Base-by-base conservation (phyloP, 2,329 filamentous ascomycete species). In the Scortechinia acanthostroma region DNA sequence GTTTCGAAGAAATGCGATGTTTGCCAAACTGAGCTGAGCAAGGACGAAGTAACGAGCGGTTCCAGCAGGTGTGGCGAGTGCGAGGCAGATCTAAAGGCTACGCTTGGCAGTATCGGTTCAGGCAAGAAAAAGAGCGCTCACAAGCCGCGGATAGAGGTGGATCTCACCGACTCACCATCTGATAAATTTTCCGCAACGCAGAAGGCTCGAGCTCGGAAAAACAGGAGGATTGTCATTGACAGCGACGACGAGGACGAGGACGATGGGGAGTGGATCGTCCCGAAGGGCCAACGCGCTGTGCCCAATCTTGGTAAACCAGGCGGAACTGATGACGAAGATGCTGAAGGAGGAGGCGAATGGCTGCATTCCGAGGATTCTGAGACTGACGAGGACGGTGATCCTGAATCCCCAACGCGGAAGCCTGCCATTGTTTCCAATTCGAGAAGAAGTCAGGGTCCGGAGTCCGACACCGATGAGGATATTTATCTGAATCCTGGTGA, bases 271-370 rank as follows among this genome's bases (percentile, higher is more conserved):
- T 95, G 90, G 90, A 70, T 95, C 35, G 86, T 91, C 3, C 74
- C 80, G 0, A 81, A 86, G 47, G 71, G 77, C 10, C 71, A 93
- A 55, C 80, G 76, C 40, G 71, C 73, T 0, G 58, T 71, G 1
- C 57, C 81, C 3, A 69, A 71, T n/a, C 70, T 91, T 15, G 88
- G 86, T 42, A 86, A 83, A 58, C 86, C 87, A 40, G 90, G 88
- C n/a, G 88, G 87, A 3, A 77, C 80, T 16, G 86, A 89, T 45
- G 88, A 95, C 50, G 89, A 95, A 60, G 80, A 95, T 57, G 88
- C 86, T 2, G 91, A 95, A 58, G 89, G 89, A 2, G 88, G 85
- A 3, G 91, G 89, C 19, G 87, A 94, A 46, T 88, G 80, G 59
- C 71, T 95, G 43, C 76, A 76, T 28, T 80, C 83, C 0, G 80